These are phyloP conservation scores for Amanita rubescens DNA, from an alignment of 768 basidiomycete genomes.

Conservation along the genomic window DNA sequence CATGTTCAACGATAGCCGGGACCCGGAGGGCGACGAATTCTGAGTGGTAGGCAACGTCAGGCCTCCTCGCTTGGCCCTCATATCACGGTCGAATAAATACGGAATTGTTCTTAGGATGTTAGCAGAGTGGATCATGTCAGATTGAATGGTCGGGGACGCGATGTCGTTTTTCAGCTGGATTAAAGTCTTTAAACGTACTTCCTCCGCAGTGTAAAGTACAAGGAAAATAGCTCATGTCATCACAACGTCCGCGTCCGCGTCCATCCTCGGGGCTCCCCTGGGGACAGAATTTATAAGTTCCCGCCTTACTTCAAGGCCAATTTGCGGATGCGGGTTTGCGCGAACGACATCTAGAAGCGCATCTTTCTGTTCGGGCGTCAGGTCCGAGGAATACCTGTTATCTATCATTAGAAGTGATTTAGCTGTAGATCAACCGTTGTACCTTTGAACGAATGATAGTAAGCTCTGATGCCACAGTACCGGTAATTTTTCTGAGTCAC, in stretches of 20 bases:
- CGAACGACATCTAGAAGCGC: constrained; percentile 91
- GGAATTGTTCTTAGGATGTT: too few relatives aligned
- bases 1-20: constrained; percentile 29
- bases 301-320: constrained; percentile 82
- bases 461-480: constrained; percentile 98
- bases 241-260: constrained; percentile 55
- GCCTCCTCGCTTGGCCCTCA: too few relatives aligned
- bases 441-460: constrained; percentile 92
- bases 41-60: too few relatives aligned
- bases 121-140: neutral
- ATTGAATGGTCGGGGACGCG: too few relatives aligned
- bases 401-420: neutral
- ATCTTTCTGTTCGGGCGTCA: constrained; percentile 97
- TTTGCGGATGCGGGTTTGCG: constrained; percentile 79
- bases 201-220: neutral
- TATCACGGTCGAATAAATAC: neutral
- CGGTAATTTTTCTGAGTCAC: constrained; percentile 77
- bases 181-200: neutral
- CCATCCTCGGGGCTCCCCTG: constrained; percentile 70
- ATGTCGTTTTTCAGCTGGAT: too few relatives aligned
- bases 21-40: constrained; percentile 11
- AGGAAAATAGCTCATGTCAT: constrained; percentile 38
- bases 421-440: constrained; percentile 12
- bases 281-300: constrained; percentile 85
- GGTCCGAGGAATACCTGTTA: constrained; percentile 82